These are phyloP conservation scores for Lobosporangium transversale DNA, from an alignment of 192 early-diverging fungal genomes.

Conservation along the genomic window DNA sequence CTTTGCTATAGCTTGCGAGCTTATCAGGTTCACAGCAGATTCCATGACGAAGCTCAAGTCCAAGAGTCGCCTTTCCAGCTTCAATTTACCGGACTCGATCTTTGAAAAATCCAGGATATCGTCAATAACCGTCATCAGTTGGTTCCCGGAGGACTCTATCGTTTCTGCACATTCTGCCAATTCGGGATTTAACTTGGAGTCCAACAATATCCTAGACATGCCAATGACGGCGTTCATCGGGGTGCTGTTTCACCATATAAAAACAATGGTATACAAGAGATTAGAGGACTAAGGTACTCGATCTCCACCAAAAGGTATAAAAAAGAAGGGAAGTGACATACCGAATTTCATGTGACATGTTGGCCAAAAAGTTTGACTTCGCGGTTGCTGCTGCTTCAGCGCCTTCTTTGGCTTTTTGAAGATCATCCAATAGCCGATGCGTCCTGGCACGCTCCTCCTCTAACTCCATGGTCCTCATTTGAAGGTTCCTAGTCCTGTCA, in stretches of 20 bases:
- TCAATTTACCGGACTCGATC: constrained; percentile 82
- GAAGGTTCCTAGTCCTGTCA: constrained; percentile 53
- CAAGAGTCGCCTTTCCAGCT: constrained; percentile 70
- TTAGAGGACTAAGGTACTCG: constrained; percentile 4
- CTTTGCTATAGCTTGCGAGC: constrained; percentile 70
- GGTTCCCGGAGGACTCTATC: constrained; percentile 55
- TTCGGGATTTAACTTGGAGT: constrained; percentile 74
- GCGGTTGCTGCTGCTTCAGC: constrained; percentile 59
- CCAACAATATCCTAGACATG: constrained; percentile 72
- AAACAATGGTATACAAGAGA: constrained; percentile 6
- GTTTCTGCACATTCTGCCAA: constrained; percentile 70
- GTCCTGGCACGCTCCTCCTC: constrained; percentile 57
- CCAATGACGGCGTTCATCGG: constrained; percentile 83
- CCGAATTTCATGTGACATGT: constrained; percentile 75
- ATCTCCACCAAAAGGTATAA: not conserved
- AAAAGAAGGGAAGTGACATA: too few species aligned
- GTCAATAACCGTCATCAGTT: constrained; percentile 59
- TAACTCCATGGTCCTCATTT: constrained; percentile 53
- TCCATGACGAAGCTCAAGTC: constrained; percentile 67
- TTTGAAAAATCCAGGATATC: constrained; percentile 77
- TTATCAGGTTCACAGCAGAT: constrained; percentile 70
- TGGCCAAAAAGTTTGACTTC: constrained; percentile 75
- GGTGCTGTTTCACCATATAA: constrained; percentile 74
- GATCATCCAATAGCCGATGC: constrained; percentile 49
- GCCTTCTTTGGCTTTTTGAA: constrained; percentile 58